Base-by-base conservation (phyloP, 1,139 yeast species). In the Yamadazyma membranifaciens region DNA sequence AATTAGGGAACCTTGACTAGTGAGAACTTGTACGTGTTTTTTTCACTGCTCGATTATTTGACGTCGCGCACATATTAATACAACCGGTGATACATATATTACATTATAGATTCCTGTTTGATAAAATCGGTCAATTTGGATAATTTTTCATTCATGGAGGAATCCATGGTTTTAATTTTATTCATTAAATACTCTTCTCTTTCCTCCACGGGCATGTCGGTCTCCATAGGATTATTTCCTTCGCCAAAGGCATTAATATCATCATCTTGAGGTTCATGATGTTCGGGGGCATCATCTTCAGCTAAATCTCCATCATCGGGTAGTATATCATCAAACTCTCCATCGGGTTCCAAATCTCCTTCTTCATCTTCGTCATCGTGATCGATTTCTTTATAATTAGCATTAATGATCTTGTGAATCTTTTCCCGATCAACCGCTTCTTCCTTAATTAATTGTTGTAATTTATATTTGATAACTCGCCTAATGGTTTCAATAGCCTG, bases 381-480 rank as follows among this genome's bases (percentile, higher is more conserved):
- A 5, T 50, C 59, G 3, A 50, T 48, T 52, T 55, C 45, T 41
- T 55, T 64, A 61, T 61, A 64, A 56, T 64, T 69, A 38, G 72
- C 60, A 50, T 58, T 54, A 46, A 75, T 57, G 47, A 80, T 60
- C 55, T 73, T 65, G 31, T 64, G 62, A 12, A 82, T 73, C 49
- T 65, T 70, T 4, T 46, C 54, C 6, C 54, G 56, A 34, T 68
- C 76, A 13, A 75, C 58, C 0, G 66, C 57, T 45, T 67, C 67
- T 28, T 78, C 80, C 31, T 64, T 63, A 11, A 67, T 67, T 28
- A 83, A 58, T 47, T 81, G 74, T 27, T 77, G 75, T 41, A 87
- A 62, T 59, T 91, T 91, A 54, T 84, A 85, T 49, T 91, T 74
- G 44, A 89, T 73, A 13, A 89, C 73, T 40, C 80, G 68, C 51